These are phyloP conservation scores for Clitoria ternatea DNA, from an alignment of 306 rosid genomes.

Conservation along the genomic window DNA sequence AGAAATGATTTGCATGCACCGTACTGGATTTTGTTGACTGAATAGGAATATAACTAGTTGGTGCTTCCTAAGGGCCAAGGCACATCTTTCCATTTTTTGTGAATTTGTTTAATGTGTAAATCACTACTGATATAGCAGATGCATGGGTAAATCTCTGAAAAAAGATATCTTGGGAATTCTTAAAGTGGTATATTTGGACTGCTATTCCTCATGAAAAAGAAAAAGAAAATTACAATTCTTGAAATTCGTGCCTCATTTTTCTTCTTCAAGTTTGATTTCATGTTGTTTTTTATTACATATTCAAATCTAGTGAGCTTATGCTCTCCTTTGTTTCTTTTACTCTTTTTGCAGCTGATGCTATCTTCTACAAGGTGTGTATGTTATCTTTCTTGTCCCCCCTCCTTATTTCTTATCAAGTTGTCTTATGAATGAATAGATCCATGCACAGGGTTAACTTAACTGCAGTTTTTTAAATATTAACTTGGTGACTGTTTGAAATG, in stretches of 20 bases:
- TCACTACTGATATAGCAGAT: slow-evolving; percentile 4
- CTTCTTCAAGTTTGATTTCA: slow-evolving; percentile 6
- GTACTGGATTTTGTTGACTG: background rate
- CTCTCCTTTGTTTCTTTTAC: slow-evolving; percentile 6
- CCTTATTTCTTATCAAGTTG: slow-evolving; percentile 10
- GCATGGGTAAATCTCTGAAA: background rate
- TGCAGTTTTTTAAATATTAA: background rate
- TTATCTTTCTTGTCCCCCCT: background rate
- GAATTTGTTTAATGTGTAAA: background rate
- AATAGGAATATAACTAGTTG: slow-evolving; percentile 5
- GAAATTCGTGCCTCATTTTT: background rate
- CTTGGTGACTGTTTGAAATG: background rate
- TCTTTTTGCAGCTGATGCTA: slow-evolving; percentile 56
- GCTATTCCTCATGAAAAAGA: background rate
- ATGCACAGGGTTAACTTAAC: background rate
- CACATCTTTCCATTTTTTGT: background rate
- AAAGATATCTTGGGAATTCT: background rate
- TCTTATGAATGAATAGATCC: background rate
- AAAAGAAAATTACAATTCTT: background rate
- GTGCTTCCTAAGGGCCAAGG: background rate
- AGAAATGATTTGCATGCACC: slow-evolving; percentile 15
- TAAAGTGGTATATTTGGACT: slow-evolving; percentile 7
- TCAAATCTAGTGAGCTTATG: slow-evolving; percentile 28
- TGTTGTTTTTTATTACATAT: slow-evolving; percentile 9
- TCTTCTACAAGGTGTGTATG: slow-evolving; percentile 69